Percentiles rank a stretch among this genome's conserved stretches.
Evolutionary conservation across 768 basidiomycete genomes (phyloP).

Genomic region (Amanita pseudoporphyria): DNA sequence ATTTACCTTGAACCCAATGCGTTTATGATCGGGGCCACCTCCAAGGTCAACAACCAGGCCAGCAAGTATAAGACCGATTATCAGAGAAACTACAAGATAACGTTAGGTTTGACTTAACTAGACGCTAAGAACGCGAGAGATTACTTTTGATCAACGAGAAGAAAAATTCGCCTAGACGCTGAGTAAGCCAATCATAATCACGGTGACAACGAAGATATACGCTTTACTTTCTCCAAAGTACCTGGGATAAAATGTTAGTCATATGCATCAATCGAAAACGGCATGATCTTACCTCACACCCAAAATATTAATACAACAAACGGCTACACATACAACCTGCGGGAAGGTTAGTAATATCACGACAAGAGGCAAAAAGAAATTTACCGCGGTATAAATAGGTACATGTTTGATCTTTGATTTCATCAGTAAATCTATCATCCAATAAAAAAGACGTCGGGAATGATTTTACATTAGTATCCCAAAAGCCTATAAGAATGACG

Average conservation of each 20-base stretch:
- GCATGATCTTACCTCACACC: slow-evolving; percentile 44
- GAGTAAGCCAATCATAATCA: slow-evolving; percentile 1
- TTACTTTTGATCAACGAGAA: slow-evolving; percentile 61
- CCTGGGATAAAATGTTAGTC: slow-evolving; percentile 16
- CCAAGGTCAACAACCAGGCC: slow-evolving; percentile 75
- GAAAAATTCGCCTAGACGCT: slow-evolving; percentile 45
- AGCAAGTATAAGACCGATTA: slow-evolving; percentile 47
- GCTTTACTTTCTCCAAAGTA: slow-evolving; percentile 56
- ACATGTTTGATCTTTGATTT: slow-evolving; percentile 38
- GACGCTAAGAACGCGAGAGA: slow-evolving; percentile 11
- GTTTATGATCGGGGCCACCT: slow-evolving; percentile 58
- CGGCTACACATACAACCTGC: slow-evolving; percentile 38
- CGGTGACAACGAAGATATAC: background rate
- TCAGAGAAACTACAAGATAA: slow-evolving; percentile 36
- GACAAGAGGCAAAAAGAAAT: slow-evolving; percentile 4
- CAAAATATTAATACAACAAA: slow-evolving; percentile 56
- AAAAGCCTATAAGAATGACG: too few species aligned
- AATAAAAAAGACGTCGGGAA: background rate
- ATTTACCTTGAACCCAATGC: slow-evolving; percentile 57
- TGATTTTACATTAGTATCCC: slow-evolving; percentile 42
- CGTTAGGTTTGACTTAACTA: background rate
- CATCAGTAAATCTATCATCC: background rate
- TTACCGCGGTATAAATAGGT: slow-evolving; percentile 43
- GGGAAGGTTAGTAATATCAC: background rate
- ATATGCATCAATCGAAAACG: background rate